A percentile compares a stretch with the other conserved stretches of the same genome.
phyloP scores from a whole-genome alignment of 1,139 yeast species.

The Suhomyces bribrorum region DNA sequence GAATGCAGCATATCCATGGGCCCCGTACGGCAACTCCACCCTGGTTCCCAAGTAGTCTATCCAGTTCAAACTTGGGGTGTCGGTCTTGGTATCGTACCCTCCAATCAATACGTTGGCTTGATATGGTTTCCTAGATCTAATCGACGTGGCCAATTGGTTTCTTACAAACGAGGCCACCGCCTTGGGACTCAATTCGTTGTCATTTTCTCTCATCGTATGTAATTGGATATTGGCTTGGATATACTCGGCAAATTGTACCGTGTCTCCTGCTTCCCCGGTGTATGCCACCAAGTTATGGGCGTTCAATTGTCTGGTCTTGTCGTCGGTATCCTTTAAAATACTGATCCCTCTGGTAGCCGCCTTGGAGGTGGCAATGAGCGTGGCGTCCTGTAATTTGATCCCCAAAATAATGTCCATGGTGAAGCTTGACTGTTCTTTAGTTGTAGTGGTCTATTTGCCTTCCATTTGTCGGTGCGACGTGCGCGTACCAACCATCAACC shows the following conservation, averaged over 20 bases:
- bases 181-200: conserved; percentile 71
- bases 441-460: conserved; percentile 5
- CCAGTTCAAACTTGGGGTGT: conserved; percentile 75
- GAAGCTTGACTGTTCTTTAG: conserved; percentile 1
- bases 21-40: conserved; percentile 90
- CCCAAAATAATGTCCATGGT: conserved; percentile 89
- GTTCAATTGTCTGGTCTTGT: conserved; percentile 79
- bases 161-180: conserved; percentile 90
- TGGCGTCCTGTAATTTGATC: conserved; percentile 76
- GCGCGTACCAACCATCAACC: conserved; percentile 3
- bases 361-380: conserved; percentile 86
- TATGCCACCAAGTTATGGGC: conserved; percentile 81
- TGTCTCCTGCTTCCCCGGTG: conserved; percentile 97
- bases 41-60: conserved; percentile 94
- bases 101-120: conserved; percentile 89
- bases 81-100: conserved; percentile 70
- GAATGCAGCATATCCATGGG: conserved; percentile 96
- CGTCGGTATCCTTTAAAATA: conserved; percentile 80
- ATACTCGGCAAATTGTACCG: conserved; percentile 94
- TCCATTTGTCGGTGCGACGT: conserved; percentile 5
- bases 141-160: conserved; percentile 80
- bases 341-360: conserved; percentile 95
- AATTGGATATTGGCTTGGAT: conserved; percentile 91
- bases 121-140: conserved; percentile 89
- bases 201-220: conserved; percentile 82